Evolutionary conservation across 2,329 filamentous ascomycete genomes (phyloP).

Genomic region (Ophiostoma sp.): DNA sequence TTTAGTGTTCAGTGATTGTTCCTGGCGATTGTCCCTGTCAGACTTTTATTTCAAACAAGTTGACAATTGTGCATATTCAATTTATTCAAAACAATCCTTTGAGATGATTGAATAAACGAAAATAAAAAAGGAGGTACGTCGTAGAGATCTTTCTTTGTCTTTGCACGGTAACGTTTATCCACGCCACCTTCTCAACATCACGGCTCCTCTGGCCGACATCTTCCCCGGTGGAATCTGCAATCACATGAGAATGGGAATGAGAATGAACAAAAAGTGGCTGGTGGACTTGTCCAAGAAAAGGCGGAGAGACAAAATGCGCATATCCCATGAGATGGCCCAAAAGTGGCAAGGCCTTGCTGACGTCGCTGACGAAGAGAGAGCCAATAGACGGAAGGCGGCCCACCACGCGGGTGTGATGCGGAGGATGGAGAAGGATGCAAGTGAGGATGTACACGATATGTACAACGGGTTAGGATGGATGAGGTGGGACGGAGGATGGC

Average conservation of each 20-base stretch:
- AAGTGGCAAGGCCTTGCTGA: slow-evolving; percentile 12
- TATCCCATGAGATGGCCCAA: background rate
- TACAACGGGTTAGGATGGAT: background rate
- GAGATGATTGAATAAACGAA: too few relatives aligned
- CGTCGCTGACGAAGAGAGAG: background rate
- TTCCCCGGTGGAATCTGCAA: background rate
- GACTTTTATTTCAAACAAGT: background rate
- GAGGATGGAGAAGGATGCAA: background rate
- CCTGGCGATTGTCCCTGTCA: background rate
- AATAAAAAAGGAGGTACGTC: background rate
- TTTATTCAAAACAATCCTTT: too few relatives aligned
- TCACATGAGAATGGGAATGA: background rate
- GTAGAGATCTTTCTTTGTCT: too few relatives aligned
- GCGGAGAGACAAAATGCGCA: slow-evolving; percentile 7
- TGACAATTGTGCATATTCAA: too few relatives aligned
- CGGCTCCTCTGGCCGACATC: background rate
- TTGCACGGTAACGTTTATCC: too few relatives aligned
- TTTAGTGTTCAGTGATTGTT: background rate
- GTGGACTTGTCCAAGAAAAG: background rate
- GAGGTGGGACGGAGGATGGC: background rate
- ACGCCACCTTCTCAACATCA: background rate
- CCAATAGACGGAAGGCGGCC: background rate
- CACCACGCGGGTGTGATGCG: slow-evolving; percentile 1
- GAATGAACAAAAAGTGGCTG: background rate
- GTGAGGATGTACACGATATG: background rate